Evolutionary conservation across 176 grass and related monocot species (phyloP), one percentile per base, ranked within the genome.

Genomic region (Triticum aestivum): DNA sequence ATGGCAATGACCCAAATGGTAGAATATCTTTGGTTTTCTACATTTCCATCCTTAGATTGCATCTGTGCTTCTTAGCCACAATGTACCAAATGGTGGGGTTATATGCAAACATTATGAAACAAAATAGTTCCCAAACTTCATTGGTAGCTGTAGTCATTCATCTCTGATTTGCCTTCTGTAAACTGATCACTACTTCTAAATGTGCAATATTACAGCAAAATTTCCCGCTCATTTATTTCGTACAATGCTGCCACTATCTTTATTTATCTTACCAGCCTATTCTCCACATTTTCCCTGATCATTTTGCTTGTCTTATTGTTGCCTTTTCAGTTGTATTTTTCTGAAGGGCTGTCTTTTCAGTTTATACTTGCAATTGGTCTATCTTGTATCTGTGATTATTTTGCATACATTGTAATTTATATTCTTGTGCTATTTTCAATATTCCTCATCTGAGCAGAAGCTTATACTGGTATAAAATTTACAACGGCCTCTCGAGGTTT

Each of bases 391-490:
- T 71, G 39, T 61, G 49, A 52, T 69, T 89, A 56, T 89, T 75
- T 75, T 84, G n/a, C 63, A 41, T 84, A 81, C 23, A 75, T 56
- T 85, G 11, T 88, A 70, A 87, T 85, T 71, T 77, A 87, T 87
- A 64, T 85, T 69, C 21, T 91, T 51, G 15, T 87, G 66, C 61
- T 87, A 80, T 87, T 67, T 79, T 90, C 78, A 87, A 83, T 91
- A 76, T 77, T 73, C 70, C 54, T 91, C 63, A 61, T 84, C 71
- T 76, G 45, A 85, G 63, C 89, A 91, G 86, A 85, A 85, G 39
- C 89, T 88, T 88, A 76, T 81, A 88, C 70, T 65, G 71, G 89
- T 91, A 88, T 69, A 91, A 78, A 91, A 82, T 23, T 77, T 91
- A 70, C 70, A 82, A 80, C 77, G 62, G 63, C 82, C 77, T 91